These are phyloP conservation scores for Ogataea dorogensis DNA, from an alignment of 805 yeast genomes.

Conservation along the genomic window DNA sequence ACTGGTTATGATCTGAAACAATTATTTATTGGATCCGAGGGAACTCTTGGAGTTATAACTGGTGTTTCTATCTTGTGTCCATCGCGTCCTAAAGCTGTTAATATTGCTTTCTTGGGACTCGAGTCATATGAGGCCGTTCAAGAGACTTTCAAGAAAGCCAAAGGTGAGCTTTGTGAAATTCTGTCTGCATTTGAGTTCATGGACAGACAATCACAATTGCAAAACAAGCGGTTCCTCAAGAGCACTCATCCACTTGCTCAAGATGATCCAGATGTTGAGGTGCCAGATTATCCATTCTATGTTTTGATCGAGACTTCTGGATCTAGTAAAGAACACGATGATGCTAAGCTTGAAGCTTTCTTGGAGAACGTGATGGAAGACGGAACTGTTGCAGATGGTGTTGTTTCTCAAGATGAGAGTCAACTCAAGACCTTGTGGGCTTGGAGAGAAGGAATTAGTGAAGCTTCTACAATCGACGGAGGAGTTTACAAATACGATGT, in stretches of 20 bases:
- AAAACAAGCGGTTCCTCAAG: slow-evolving; percentile 61
- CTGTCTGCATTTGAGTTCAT: slow-evolving; percentile 92
- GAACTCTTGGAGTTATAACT: slow-evolving; percentile 86
- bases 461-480: slow-evolving; percentile 79
- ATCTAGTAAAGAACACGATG: slow-evolving; percentile 89
- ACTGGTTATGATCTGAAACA: slow-evolving; percentile 95
- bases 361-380: slow-evolving; percentile 82
- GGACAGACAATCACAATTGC: slow-evolving; percentile 69
- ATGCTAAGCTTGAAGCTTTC: slow-evolving; percentile 81
- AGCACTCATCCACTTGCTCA: slow-evolving; percentile 64
- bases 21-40: slow-evolving; percentile 90
- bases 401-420: slow-evolving; percentile 91
- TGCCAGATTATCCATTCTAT: slow-evolving; percentile 75
- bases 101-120: slow-evolving; percentile 86
- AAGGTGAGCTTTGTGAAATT: slow-evolving; percentile 76
- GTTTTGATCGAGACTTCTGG: slow-evolving; percentile 95
- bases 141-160: slow-evolving; percentile 74
- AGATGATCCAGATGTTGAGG: slow-evolving; percentile 44
- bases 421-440: slow-evolving; percentile 83
- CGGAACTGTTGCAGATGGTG: slow-evolving; percentile 87
- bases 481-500: slow-evolving; percentile 98
- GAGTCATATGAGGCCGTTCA: slow-evolving; percentile 82
- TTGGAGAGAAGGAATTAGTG: slow-evolving; percentile 95
- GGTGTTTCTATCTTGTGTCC: slow-evolving; percentile 90
- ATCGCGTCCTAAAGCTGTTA: slow-evolving; percentile 77